These are phyloP conservation scores for carrot (Daucus carota) DNA, from an alignment of 129 eudicot genomes.

Conservation along the genomic window DNA sequence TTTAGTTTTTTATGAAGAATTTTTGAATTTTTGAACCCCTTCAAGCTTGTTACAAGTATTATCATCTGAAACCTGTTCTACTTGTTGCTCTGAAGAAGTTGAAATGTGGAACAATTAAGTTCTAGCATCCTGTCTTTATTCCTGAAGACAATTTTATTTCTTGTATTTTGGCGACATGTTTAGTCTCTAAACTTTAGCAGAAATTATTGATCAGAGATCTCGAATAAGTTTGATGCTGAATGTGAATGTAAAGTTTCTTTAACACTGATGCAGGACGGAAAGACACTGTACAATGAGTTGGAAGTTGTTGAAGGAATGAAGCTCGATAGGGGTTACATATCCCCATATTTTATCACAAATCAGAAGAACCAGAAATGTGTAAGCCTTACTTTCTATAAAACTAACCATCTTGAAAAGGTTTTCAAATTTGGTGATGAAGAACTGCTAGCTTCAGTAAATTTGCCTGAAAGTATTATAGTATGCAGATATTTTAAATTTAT, in stretches of 20 bases:
- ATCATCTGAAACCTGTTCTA: neutral
- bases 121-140: no score
- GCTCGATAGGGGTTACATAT: conserved; percentile 87
- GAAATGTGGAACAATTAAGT: neutral
- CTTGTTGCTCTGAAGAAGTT: neutral
- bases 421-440: neutral
- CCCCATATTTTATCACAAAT: conserved; percentile 84
- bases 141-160: neutral
- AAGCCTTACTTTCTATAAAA: conserved; percentile 19
- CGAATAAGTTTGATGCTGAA: neutral
- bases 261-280: conserved; percentile 61
- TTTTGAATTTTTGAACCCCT: no score
- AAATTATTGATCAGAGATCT: neutral
- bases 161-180: neutral
- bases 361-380: conserved; percentile 81
- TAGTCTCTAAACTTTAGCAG: neutral
- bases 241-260: neutral
- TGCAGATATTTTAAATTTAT: neutral
- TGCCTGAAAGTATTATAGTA: neutral
- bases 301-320: conserved; percentile 99
- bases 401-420: neutral
- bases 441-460: neutral
- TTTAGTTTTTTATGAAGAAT: neutral
- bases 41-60: neutral
- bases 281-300: conserved; percentile 74